Evolutionary conservation across 2,329 filamentous ascomycete species (phyloP).

Genomic region (Colletotrichum lentis): DNA sequence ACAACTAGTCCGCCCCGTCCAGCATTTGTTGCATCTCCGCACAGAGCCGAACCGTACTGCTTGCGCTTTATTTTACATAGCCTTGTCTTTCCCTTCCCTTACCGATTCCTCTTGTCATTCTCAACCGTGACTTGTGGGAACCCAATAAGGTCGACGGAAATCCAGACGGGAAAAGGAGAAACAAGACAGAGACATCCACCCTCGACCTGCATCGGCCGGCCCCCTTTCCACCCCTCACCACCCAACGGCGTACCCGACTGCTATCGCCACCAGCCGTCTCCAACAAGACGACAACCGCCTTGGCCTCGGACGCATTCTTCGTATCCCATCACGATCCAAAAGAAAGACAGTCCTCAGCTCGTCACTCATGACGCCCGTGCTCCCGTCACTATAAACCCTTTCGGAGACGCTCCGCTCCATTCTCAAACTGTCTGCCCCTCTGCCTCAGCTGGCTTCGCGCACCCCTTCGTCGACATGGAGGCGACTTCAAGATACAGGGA

Average conservation of each 20-base stretch:
- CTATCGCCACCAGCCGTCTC: slow-evolving; percentile 29
- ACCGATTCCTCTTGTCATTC: neutral
- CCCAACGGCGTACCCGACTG: slow-evolving; percentile 32
- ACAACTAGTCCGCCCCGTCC: slow-evolving; percentile 5
- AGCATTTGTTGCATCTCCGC: slow-evolving; percentile 9
- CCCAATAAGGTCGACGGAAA: neutral
- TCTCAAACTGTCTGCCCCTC: slow-evolving; percentile 13
- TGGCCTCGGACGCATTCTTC: slow-evolving; percentile 27
- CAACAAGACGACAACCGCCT: slow-evolving; percentile 28
- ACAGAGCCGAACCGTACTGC: slow-evolving; percentile 6
- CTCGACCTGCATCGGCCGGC: slow-evolving; percentile 18
- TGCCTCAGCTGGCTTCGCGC: slow-evolving; percentile 29
- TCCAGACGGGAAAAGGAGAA: neutral
- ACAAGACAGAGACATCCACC: slow-evolving; percentile 7
- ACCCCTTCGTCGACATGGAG: slow-evolving; percentile 45
- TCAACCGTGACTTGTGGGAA: neutral
- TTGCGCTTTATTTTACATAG: slow-evolving; percentile 9
- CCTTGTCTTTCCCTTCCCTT: slow-evolving; percentile 26
- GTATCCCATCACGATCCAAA: slow-evolving; percentile 27
- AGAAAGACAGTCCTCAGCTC: neutral
- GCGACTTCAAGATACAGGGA: slow-evolving; percentile 50
- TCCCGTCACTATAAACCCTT: slow-evolving; percentile 32
- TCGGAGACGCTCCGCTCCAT: slow-evolving; percentile 32
- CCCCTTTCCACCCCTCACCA: slow-evolving; percentile 3
- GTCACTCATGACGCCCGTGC: slow-evolving; percentile 37